These are phyloP conservation scores for Otatea glauca DNA, from an alignment of 176 grass and related monocot genomes.

Conservation along the genomic window DNA sequence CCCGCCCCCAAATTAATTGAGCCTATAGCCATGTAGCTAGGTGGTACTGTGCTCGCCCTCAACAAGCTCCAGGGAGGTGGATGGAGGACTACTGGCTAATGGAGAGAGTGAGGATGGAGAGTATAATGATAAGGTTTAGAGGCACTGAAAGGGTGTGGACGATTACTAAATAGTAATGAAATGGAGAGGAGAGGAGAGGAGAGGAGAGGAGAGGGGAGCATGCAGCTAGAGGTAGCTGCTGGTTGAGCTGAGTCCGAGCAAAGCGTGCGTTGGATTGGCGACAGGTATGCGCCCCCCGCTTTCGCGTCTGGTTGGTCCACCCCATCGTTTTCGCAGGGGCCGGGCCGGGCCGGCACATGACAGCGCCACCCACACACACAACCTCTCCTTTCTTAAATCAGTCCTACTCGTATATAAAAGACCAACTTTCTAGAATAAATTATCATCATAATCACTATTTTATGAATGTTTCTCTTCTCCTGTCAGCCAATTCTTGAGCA, in stretches of 20 bases:
- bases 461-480: too few species aligned
- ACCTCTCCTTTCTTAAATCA: background rate
- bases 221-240: too few species aligned
- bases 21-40: background rate
- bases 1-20: slow-evolving; percentile 26
- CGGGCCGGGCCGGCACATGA: too few species aligned
- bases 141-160: slow-evolving; percentile 8
- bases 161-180: background rate
- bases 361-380: slow-evolving; percentile 23
- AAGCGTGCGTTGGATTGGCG: background rate
- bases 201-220: too few species aligned
- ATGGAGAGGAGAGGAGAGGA: background rate
- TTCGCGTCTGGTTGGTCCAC: slow-evolving; percentile 23
- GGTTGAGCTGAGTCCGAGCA: slow-evolving; percentile 39
- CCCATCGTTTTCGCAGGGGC: slow-evolving; percentile 38
- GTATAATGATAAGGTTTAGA: slow-evolving; percentile 34
- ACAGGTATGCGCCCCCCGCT: slow-evolving; percentile 28
- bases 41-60: background rate
- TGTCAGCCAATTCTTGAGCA: too few species aligned
- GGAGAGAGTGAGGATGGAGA: slow-evolving; percentile 7
- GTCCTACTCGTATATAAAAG: too few species aligned
- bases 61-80: slow-evolving; percentile 25
- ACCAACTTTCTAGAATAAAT: too few species aligned
- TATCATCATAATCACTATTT: too few species aligned
- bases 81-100: background rate